These are phyloP conservation scores for Candida succiphila DNA, from an alignment of 805 yeast genomes.

Conservation along the genomic window DNA sequence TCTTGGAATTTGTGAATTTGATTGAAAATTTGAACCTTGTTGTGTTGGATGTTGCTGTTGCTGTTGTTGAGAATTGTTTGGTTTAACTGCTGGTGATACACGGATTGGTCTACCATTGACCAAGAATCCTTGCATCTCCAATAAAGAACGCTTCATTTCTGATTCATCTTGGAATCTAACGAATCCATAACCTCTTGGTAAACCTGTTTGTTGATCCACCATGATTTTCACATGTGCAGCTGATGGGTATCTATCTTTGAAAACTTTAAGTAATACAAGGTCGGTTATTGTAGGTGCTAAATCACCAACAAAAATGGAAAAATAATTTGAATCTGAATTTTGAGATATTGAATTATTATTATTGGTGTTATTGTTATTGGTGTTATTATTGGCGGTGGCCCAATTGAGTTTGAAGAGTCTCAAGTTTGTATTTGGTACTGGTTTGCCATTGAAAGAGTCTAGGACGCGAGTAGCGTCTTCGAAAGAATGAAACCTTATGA, in stretches of 20 bases:
- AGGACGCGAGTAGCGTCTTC: conserved; percentile 59
- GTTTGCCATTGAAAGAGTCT: conserved; percentile 50
- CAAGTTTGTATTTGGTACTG: conserved; percentile 51
- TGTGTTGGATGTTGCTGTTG: conserved; percentile 1
- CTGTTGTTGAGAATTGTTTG: conserved; percentile 6
- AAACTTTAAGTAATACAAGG: conserved; percentile 48
- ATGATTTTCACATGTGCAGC: conserved; percentile 71
- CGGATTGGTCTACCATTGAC: conserved; percentile 70
- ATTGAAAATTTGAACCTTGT: conserved; percentile 2
- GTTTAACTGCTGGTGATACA: conserved; percentile 55
- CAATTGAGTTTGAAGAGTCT: conserved; percentile 64
- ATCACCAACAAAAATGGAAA: conserved; percentile 86
- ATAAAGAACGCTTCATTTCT: conserved; percentile 62
- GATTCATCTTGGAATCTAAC: conserved; percentile 60
- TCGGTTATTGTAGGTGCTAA: conserved; percentile 68
- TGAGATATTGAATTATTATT: conserved; percentile 1
- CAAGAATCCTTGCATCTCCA: conserved; percentile 74
- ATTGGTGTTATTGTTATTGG: conserved; percentile 1
- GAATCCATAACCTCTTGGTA: conserved; percentile 82
- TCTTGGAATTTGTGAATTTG: conserved; percentile 2
- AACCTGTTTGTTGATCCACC: conserved; percentile 60
- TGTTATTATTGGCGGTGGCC: conserved; percentile 38
- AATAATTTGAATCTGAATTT: conserved; percentile 29
- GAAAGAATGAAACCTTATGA: conserved; percentile 58
- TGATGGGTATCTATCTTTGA: conserved; percentile 62